Base-by-base conservation (phyloP, 2,329 filamentous ascomycete genomes). In the Rhynchosporium agropyri region DNA sequence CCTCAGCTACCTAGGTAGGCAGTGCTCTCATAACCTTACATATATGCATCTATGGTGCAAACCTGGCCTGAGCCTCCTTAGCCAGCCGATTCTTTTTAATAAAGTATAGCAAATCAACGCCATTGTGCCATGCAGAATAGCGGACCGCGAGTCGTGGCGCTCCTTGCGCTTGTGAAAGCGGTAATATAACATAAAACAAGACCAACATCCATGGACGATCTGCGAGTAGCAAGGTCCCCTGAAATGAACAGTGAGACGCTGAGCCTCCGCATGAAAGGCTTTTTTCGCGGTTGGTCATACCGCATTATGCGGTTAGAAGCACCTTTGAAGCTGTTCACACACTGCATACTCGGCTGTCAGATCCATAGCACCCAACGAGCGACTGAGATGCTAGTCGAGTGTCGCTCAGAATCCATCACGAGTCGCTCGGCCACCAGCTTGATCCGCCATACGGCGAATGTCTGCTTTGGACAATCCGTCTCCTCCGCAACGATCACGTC, bases 401-500 rank as follows among this genome's bases (percentile, higher is more conserved):
- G n/a, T 5, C 8, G 7, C n/a, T 54, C 10, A 54, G 3, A 54
- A 29, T 10, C n/a, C 33, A 28, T 36, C 36, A 28, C 12, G 51
- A 42, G n/a, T 12, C 33, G 13, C 13, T 36, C 33, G n/a, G 20
- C 31, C 33, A 53, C 50, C 50, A 12, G 51, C 51, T 54, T 42
- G 36, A 38, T 54, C 36, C 28, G 51, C 51, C 51, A 54, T 42
- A 12, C 51, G 36, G 33, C 51, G 51, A 15, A 33, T 33, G 13
- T 54, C 51, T 28, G 51, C 51, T 54, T 29, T 42, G 8, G 51
- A 38, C 26, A 54, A 4, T 2, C n/a, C 51, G 20, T 33, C 33
- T 10, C 51, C 51, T 15, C 36, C 20, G 4, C 49, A 1, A 3
- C 49, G 12, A n/a, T 10, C 12, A 33, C 49, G 29, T n/a, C 29